Base-by-base conservation (phyloP, 495 filamentous ascomycete genomes). In the Venustampulla echinocandica region DNA sequence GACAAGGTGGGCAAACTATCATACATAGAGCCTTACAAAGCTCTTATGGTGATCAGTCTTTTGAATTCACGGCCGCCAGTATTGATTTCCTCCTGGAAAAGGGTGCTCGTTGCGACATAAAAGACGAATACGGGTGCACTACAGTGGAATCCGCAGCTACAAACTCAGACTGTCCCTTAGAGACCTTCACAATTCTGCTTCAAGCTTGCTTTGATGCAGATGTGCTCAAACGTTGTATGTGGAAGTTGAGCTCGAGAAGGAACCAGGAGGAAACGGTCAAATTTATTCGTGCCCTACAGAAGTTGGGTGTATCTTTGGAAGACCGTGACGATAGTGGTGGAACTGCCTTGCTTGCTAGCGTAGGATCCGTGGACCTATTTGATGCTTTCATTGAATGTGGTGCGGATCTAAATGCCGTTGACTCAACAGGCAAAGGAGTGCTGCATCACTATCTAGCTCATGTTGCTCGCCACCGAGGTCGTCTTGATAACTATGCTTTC, bases 241-340 rank as follows among this genome's bases (percentile, higher is more conserved):
- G 25, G 37, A 30, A 30, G 5, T 34, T 45, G 13, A 15, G n/a
- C 42, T 9, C n/a, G 11, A 14, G 0, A 35, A 18, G 22, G 24
- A 10, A 42, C 19, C 24, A 19, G 11, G 38, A 24, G 2, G 23
- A 25, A 42, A 2, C 3, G 3, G 1, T 42, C 19, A 10, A 18
- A 41, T 23, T 17, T 54, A n/a, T 43, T 5, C 22, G 38, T 13
- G 24, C 21, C 6, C 41, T 57, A 4, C 38, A 57, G 2, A 30
- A n/a, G 2, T 15, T 30, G 17, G 57, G 57, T 13, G 49, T 46
- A 0, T 51, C 56, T 42, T 39, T 62, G 19, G 53, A 60, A 32
- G 50, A 50, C 18, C 46, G 45, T 32, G 54, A 60, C 35, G 15
- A 37, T 13, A 15, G 28, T 17, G 60, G 57, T 5, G 23, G 11